Conservation (phyloP, 257 asterid species). For the Solanum ossicruentum region DNA sequence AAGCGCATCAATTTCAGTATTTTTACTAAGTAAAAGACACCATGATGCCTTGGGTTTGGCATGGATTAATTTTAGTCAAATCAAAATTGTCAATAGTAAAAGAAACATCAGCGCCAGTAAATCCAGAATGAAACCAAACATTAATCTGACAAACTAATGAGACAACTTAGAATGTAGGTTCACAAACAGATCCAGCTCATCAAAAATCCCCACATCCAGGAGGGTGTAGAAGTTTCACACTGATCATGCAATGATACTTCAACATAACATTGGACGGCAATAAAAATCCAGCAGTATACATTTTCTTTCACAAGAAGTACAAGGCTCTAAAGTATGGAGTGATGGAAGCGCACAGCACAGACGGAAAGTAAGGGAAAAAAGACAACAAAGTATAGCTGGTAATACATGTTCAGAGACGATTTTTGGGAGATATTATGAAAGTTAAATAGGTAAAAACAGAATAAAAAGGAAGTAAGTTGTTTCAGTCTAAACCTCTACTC, state of each 20-base stretch:
- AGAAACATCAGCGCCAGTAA: neutral
- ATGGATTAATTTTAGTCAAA: neutral
- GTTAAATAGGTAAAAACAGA: neutral
- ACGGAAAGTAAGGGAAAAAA: neutral
- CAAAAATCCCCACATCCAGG: neutral
- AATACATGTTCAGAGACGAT: neutral
- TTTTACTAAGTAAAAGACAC: neutral
- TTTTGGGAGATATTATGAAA: neutral
- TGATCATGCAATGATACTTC: neutral
- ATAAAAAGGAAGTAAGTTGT: neutral
- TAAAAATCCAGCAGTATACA: neutral
- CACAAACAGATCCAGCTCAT: neutral
- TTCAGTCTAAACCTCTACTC: neutral
- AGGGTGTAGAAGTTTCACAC: neutral
- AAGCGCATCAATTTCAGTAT: neutral
- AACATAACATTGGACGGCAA: neutral
- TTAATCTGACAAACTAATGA: neutral
- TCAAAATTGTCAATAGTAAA: neutral
- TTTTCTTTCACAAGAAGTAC: neutral
- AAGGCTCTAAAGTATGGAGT: neutral
- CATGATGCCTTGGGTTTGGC: neutral
- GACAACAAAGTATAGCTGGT: neutral
- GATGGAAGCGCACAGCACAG: neutral
- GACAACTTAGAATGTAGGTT: neutral
- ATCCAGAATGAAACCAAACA: neutral